Evolutionary conservation across 2,329 filamentous ascomycete species (phyloP).

Genomic region (Pseudogymnoascus sp.): DNA sequence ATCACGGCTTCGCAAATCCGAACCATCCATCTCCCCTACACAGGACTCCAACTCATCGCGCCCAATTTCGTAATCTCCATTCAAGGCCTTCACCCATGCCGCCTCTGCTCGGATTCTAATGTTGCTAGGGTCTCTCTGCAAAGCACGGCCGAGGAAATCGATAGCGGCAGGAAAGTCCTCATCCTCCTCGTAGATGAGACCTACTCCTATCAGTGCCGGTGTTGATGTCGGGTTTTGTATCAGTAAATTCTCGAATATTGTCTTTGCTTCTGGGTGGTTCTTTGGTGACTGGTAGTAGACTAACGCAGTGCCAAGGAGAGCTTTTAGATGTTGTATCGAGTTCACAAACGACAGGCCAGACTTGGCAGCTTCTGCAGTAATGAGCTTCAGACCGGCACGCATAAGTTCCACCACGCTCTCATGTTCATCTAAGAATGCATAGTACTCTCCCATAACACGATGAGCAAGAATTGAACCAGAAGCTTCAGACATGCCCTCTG

Average conservation of each 20-base stretch:
- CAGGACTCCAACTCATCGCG: conserved; percentile 63
- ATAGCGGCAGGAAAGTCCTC: conserved; percentile 79
- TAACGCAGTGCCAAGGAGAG: conserved; percentile 76
- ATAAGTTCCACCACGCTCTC: conserved; percentile 73
- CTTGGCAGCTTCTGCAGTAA: conserved; percentile 52
- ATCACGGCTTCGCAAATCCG: conserved; percentile 54
- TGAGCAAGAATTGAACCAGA: conserved; percentile 72
- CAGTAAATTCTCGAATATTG: conserved; percentile 77
- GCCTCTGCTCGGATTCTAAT: conserved; percentile 75
- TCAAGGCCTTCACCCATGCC: conserved; percentile 84
- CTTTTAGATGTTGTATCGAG: conserved; percentile 64
- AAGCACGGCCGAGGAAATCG: conserved; percentile 68
- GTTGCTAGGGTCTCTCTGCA: conserved; percentile 65
- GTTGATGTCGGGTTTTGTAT: conserved; percentile 68
- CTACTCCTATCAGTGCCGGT: conserved; percentile 77
- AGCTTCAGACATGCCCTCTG: conserved; percentile 56
- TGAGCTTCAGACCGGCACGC: conserved; percentile 60
- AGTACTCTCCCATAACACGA: conserved; percentile 75
- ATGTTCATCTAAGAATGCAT: conserved; percentile 76
- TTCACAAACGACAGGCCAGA: conserved; percentile 64
- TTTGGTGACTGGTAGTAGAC: conserved; percentile 86
- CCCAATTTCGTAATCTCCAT: conserved; percentile 64
- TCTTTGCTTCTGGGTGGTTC: conserved; percentile 80
- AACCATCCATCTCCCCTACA: conserved; percentile 54
- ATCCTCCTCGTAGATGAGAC: conserved; percentile 86